Base-by-base conservation (phyloP, 306 rosid species). In the Fragaria iinumae region DNA sequence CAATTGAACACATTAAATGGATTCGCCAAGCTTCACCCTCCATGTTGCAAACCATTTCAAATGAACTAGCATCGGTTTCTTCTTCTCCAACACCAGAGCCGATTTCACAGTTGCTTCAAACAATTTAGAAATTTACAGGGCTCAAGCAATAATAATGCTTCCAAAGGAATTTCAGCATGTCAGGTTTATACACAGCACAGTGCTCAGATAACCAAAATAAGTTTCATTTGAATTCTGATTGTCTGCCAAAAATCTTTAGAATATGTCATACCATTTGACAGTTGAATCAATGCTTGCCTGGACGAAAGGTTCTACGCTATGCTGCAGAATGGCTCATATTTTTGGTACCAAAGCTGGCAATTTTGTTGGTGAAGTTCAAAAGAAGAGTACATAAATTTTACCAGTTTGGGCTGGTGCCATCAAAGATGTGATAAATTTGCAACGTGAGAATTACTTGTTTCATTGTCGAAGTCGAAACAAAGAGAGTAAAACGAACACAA, bases 41-140 rank as follows among this genome's bases (percentile, higher is more conserved):
- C 7, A 74, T 79, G 81, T 79, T 90, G 84, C 83, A 80, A 62
- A 87, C 77, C 64, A 82, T 88, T 81, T 84, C 82, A 36, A 41
- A 81, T 17, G 88, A 90, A 77, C 91, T 85, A 63, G 88, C 85
- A 68, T 90, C 87, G n/a, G 84, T 91, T 75, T 86, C 95, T 69
- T 87, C 89, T 74, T 80, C 93, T 45, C 63, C 86, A 45, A 80
- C 77, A 85, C 86, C 88, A 1, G 88, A 88, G 72, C 81, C 89
- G 18, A 79, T 86, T 59, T 49, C 85, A 57, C 85, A 84, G 85
- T 80, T 90, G 72, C 91, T 93, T 80, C 88, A 89, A 56, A 73
- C 80, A 67, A 68, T 83, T 36, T 83, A 78, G 80, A 79, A 86
- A 81, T 78, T 53, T 59, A 83, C 79, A 72, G 21, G 21, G 69